A percentile compares a stretch with the other conserved stretches of the same genome.
These are phyloP conservation scores for Leucocoprinus sp. DNA, from an alignment of 768 basidiomycete species.

Conservation along the genomic window DNA sequence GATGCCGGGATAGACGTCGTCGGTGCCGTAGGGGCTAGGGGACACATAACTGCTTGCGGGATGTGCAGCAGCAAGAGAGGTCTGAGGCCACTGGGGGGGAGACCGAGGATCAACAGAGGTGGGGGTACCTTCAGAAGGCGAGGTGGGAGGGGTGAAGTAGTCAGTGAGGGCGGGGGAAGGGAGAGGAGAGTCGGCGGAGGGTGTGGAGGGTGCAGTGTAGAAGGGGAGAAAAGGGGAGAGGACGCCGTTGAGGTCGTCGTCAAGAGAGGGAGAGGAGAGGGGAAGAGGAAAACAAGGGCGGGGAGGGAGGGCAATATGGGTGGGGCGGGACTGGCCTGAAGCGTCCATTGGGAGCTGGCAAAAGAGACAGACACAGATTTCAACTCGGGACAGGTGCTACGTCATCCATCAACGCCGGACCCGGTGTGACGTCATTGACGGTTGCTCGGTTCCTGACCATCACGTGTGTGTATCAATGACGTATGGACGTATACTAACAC, in stretches of 20 bases:
- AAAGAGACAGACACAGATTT: no score
- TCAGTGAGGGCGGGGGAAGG: slow-evolving; percentile 20
- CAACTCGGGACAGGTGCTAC: no score
- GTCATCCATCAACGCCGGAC: no score
- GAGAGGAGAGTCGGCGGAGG: slow-evolving; percentile 22
- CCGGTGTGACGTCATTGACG: no score
- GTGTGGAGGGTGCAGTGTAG: slow-evolving; percentile 42
- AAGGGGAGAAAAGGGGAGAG: slow-evolving; percentile 28
- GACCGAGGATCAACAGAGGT: slow-evolving; percentile 15
- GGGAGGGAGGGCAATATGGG: slow-evolving; percentile 28
- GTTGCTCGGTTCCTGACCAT: no score
- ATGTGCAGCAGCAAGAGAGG: background rate
- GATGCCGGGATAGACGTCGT: slow-evolving; percentile 29
- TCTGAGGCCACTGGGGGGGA: slow-evolving; percentile 19
- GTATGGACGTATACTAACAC: no score
- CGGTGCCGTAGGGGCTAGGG: slow-evolving; percentile 15
- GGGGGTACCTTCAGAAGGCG: slow-evolving; percentile 23
- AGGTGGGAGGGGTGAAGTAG: slow-evolving; percentile 31
- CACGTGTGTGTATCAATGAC: slow-evolving; percentile 9
- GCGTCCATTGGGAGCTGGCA: slow-evolving; percentile 11
- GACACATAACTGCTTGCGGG: slow-evolving; percentile 11
- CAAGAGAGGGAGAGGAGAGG: slow-evolving; percentile 22
- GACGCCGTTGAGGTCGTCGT: slow-evolving; percentile 20
- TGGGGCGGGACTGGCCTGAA: slow-evolving; percentile 15
- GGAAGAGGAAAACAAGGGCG: slow-evolving; percentile 25